Percentiles rank a stretch among this genome's conserved stretches.
phyloP scores from a whole-genome alignment of 2,329 filamentous ascomycete species.

The Apiospora malaysiana region DNA sequence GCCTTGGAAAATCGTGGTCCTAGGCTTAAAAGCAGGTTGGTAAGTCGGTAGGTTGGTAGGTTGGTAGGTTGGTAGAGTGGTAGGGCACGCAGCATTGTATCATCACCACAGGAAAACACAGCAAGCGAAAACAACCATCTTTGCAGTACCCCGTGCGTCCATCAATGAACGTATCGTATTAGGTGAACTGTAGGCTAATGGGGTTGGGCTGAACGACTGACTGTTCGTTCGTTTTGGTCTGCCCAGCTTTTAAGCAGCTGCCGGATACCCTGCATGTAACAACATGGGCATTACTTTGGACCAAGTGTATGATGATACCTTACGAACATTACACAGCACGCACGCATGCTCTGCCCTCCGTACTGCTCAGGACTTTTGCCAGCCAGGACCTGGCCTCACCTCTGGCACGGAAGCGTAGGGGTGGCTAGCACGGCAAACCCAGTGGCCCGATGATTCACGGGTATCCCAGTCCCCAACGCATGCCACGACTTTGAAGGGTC shows the following conservation, averaged over 20 bases:
- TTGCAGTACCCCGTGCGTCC: background rate
- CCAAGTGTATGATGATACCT: too few relatives aligned
- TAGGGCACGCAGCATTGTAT: background rate
- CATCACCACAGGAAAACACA: constrained; percentile 4
- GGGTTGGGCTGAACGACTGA: constrained; percentile 7
- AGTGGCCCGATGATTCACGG: constrained; percentile 2
- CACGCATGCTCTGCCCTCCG: too few relatives aligned
- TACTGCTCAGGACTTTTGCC: too few relatives aligned
- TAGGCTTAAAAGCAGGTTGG: background rate
- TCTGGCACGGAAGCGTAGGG: background rate
- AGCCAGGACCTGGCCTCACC: background rate
- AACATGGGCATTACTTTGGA: background rate
- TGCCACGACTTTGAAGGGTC: constrained; percentile 15
- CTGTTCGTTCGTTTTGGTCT: background rate
- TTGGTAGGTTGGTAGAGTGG: too few relatives aligned
- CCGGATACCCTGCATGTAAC: constrained; percentile 12
- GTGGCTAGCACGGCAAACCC: constrained; percentile 14
- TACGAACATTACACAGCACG: too few relatives aligned
- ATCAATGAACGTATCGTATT: too few relatives aligned
- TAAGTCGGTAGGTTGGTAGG: too few relatives aligned
- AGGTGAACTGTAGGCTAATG: background rate
- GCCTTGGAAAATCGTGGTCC: background rate
- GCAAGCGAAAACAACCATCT: background rate
- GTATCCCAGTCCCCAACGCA: constrained; percentile 11
- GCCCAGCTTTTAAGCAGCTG: constrained; percentile 7